These are phyloP conservation scores for Colletotrichum siamense DNA, from an alignment of 2,329 filamentous ascomycete species.

Conservation along the genomic window DNA sequence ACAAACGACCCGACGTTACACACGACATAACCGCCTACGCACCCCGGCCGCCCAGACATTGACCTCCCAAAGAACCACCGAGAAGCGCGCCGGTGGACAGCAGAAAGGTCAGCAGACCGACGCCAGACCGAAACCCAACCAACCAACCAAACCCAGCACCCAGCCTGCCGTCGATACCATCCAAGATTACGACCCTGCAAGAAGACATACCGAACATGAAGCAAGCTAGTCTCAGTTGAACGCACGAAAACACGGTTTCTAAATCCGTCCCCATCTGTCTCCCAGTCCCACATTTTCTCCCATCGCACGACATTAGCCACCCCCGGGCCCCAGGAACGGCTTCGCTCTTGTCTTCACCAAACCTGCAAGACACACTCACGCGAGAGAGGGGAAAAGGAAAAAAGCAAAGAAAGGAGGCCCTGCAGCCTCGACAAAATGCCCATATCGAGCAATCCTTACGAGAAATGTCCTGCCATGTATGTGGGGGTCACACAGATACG, in stretches of 20 bases:
- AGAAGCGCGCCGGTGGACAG: neutral
- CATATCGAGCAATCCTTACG: conserved; percentile 1
- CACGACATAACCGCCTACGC: neutral
- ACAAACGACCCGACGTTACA: neutral
- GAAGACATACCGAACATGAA: neutral
- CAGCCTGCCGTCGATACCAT: neutral
- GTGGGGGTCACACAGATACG: conserved; percentile 6
- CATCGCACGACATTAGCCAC: neutral
- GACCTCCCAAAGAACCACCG: neutral
- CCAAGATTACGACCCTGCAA: neutral
- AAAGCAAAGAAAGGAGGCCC: neutral
- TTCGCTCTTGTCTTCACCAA: neutral
- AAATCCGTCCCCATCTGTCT: neutral
- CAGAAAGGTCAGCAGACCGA: neutral
- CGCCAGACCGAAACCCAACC: neutral
- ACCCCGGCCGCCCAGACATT: neutral
- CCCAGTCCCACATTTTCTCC: neutral
- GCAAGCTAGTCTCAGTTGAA: neutral
- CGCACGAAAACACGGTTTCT: neutral
- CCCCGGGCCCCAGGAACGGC: neutral
- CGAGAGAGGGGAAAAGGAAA: neutral
- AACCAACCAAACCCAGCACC: neutral
- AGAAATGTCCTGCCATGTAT: conserved; percentile 1
- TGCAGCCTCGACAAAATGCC: neutral
- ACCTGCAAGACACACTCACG: neutral